Conservation (phyloP, 148 eudicot species). For the Bassia scoparia region DNA sequence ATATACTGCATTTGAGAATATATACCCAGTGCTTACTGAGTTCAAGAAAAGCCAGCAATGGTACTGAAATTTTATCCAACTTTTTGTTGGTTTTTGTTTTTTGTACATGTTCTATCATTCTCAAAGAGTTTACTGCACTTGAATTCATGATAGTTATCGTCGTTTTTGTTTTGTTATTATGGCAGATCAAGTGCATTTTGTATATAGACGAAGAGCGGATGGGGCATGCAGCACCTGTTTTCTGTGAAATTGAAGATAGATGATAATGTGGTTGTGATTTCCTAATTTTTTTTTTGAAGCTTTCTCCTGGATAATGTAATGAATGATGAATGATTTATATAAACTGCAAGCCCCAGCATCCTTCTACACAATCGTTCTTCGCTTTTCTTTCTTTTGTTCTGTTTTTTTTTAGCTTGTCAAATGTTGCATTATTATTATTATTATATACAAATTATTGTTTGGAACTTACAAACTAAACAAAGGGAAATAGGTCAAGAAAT, state of each 20-base stretch:
- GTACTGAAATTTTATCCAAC: conserved; percentile 22
- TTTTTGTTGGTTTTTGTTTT: neutral
- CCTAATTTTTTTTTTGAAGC: neutral
- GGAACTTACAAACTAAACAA: no score
- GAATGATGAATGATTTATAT: no score
- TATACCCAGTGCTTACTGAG: conserved; percentile 79
- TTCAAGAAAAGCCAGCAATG: conserved; percentile 70
- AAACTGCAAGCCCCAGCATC: no score
- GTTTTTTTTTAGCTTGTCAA: no score
- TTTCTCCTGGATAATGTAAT: conserved; percentile 2
- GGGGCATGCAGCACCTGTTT: neutral
- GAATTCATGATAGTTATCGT: conserved; percentile 8
- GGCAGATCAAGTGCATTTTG: neutral
- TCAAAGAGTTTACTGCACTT: neutral
- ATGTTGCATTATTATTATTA: no score
- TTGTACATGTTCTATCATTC: neutral
- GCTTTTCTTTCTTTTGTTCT: no score
- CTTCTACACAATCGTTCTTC: no score
- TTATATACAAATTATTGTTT: no score
- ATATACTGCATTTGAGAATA: conserved; percentile 73
- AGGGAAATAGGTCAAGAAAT: no score
- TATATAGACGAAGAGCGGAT: conserved; percentile 3
- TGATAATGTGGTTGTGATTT: neutral
- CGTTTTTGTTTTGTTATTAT: neutral
- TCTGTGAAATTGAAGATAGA: neutral